Conservation (phyloP, 2,329 filamentous ascomycete genomes). For the Aureobasidium sp. region DNA sequence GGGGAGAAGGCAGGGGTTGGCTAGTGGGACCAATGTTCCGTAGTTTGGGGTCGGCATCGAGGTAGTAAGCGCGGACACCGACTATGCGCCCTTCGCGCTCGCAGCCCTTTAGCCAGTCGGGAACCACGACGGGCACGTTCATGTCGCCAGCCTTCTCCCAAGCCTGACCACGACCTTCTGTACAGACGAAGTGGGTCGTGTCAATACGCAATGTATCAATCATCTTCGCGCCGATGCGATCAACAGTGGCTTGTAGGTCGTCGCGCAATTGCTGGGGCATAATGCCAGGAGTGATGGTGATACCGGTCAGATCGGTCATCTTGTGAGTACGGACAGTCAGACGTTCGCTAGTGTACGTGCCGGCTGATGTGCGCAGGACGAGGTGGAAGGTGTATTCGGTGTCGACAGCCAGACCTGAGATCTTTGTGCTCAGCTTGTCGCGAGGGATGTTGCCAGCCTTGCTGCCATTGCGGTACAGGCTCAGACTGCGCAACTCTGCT, state of each 20-base stretch:
- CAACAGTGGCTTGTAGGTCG: slow-evolving; percentile 63
- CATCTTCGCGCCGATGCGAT: slow-evolving; percentile 86
- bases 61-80: slow-evolving; percentile 89
- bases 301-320: slow-evolving; percentile 94
- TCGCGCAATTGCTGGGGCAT: slow-evolving; percentile 67
- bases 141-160: slow-evolving; percentile 98
- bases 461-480: slow-evolving; percentile 88
- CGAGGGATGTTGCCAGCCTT: slow-evolving; percentile 94
- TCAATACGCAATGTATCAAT: slow-evolving; percentile 88
- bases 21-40: slow-evolving; percentile 40
- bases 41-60: slow-evolving; percentile 70
- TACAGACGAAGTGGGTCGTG: slow-evolving; percentile 97
- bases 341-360: slow-evolving; percentile 76
- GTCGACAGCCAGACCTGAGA: slow-evolving; percentile 90
- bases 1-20: slow-evolving; percentile 16
- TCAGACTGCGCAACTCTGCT: slow-evolving; percentile 80
- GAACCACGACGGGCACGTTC: slow-evolving; percentile 94
- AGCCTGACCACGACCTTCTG: slow-evolving; percentile 75
- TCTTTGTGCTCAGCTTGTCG: slow-evolving; percentile 91
- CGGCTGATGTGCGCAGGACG: slow-evolving; percentile 81
- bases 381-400: slow-evolving; percentile 94
- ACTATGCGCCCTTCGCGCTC: slow-evolving; percentile 88
- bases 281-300: slow-evolving; percentile 87
- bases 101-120: slow-evolving; percentile 97
- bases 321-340: slow-evolving; percentile 87